Percentiles rank a stretch among this genome's conserved stretches.
Evolutionary conservation across 2,329 filamentous ascomycete genomes (phyloP).

Genomic region (Cercospora brassicicola): DNA sequence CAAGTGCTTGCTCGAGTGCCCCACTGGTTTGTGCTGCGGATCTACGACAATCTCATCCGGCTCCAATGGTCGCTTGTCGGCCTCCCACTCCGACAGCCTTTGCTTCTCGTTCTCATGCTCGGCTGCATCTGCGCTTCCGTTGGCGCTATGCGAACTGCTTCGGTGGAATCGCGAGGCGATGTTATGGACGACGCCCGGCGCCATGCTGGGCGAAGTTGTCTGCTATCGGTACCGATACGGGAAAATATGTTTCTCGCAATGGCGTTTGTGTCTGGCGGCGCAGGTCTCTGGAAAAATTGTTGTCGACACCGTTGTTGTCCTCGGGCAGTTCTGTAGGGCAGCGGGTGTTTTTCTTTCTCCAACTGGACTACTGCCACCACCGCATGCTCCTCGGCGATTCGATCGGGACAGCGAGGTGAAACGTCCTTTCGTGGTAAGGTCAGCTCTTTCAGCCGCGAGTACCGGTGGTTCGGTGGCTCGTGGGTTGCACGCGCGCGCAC

Average conservation of each 20-base stretch:
- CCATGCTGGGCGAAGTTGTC: constrained; percentile 27
- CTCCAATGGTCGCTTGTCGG: constrained; percentile 46
- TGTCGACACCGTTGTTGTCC: background rate
- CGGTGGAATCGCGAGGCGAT: constrained; percentile 41
- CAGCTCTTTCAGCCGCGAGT: constrained; percentile 8
- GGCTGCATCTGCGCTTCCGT: constrained; percentile 24
- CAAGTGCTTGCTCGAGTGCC: constrained; percentile 50
- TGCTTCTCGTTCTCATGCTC: constrained; percentile 51
- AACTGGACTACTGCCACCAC: background rate
- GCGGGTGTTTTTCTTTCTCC: background rate
- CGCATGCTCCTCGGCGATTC: constrained; percentile 16
- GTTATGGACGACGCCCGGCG: constrained; percentile 38
- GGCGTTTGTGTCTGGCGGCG: background rate
- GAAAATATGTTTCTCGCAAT: background rate
- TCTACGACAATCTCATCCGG: constrained; percentile 47
- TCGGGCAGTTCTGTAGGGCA: background rate
- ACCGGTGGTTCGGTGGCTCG: background rate
- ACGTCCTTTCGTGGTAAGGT: background rate
- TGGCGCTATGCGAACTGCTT: constrained; percentile 32
- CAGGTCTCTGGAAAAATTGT: background rate
- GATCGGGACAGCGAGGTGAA: background rate
- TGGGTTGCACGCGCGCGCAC: constrained; percentile 2
- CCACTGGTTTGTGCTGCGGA: constrained; percentile 48
- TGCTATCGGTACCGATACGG: background rate
- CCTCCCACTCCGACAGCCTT: constrained; percentile 50